Evolutionary conservation across 2,329 filamentous ascomycete genomes (phyloP), one percentile per base, ranked within the genome.

Genomic region (Aureobasidium melanogenum): DNA sequence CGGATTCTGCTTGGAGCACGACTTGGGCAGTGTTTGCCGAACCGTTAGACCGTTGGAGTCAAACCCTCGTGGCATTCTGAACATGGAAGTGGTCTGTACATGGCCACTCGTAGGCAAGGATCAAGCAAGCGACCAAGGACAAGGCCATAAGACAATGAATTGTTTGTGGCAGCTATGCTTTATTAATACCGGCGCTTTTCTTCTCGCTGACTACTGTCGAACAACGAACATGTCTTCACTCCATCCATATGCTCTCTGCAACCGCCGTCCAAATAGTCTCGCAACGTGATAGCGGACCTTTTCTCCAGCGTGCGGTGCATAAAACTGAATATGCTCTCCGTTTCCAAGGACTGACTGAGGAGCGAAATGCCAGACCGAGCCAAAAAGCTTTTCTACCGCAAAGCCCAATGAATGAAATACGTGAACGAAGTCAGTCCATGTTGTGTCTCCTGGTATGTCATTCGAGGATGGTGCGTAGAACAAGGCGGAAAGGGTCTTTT

Each of bases 341-440:
- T 76, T 73, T n/a, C n/a, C n/a, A n/a, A n/a, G n/a, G 60, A 79
- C 74, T n/a, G 75, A 56, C 1, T 64, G 65, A 4, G 77, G 78
- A 15, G 71, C 73, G 64, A 86, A 85, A 7, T 84, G 80, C 84
- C 83, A 86, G 0, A 79, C 79, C 0, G 80, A 84, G 0, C 81
- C 81, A 62, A 84, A 83, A 0, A 84, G 72, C 68, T 86, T 85
- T 69, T 82, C 71, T 0, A 75, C 74, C 0, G 62, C 61, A 62
- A 86, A 85, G 0, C 80, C 82, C 0, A 72, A 72, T 0, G 43
- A 38, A 7, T 39, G 73, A 77, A 83, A 79, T 0, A 79, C 80
- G 63, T 78, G 76, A 8, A 82, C 66, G 63, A 82, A 83, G 56
- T 82, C 80, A 8, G 55, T 69, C 82, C 79, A 82, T 0, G 71